These are phyloP conservation scores for Blastobotrys illinoisensis DNA, from an alignment of 1,139 yeast species.

Conservation along the genomic window DNA sequence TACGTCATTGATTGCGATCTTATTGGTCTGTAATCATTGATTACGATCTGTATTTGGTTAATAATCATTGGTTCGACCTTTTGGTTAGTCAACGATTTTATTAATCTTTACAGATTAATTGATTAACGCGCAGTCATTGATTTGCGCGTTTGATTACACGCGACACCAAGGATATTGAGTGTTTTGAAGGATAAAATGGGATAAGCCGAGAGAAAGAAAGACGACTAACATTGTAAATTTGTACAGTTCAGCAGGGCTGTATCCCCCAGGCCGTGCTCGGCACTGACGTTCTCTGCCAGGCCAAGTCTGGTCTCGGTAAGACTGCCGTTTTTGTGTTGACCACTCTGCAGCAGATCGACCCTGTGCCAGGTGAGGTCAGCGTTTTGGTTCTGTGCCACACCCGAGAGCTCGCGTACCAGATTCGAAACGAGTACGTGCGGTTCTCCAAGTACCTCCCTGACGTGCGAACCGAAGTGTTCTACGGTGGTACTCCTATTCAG, in stretches of 20 bases:
- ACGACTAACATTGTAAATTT: conserved; percentile 14
- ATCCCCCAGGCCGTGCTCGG: conserved; percentile 98
- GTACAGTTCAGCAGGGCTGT: conserved; percentile 89
- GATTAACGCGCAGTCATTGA: background rate
- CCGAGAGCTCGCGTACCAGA: conserved; percentile 97
- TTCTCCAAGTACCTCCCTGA: conserved; percentile 98
- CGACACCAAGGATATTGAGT: background rate
- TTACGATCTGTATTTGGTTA: too few species aligned
- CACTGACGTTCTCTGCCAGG: conserved; percentile 96
- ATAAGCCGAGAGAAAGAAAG: background rate
- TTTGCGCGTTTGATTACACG: background rate
- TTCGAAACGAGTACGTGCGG: conserved; percentile 94
- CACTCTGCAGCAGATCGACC: conserved; percentile 94
- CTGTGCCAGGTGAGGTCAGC: conserved; percentile 93
- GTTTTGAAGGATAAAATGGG: background rate
- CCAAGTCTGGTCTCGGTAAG: conserved; percentile 99
- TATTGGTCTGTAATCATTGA: too few species aligned
- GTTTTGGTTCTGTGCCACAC: conserved; percentile 96
- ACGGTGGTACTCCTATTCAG: conserved; percentile 88
- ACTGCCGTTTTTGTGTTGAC: conserved; percentile 97
- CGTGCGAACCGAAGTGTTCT: conserved; percentile 92
- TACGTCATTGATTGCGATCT: too few species aligned
- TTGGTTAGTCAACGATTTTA: too few species aligned
- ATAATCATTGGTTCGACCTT: too few species aligned
- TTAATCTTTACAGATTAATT: too few species aligned